Evolutionary conservation across 305 asterid species (phyloP).

Genomic region (Lippia alba): DNA sequence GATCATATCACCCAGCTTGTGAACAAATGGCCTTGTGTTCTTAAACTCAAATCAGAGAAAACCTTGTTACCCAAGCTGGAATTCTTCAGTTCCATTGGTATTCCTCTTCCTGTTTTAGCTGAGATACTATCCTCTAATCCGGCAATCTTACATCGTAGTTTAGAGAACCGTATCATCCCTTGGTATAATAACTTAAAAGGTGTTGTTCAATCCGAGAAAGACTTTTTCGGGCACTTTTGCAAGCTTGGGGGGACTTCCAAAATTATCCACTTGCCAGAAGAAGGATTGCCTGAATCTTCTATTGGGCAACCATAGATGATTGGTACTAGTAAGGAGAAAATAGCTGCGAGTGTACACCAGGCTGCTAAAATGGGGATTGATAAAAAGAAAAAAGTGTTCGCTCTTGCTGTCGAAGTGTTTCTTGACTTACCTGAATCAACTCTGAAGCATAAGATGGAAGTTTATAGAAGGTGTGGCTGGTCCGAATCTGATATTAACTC

Average conservation of each 20-base stretch:
- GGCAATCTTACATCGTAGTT: background rate
- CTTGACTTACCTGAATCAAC: slow-evolving; percentile 18
- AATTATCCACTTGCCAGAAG: slow-evolving; percentile 26
- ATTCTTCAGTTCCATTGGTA: slow-evolving; percentile 38
- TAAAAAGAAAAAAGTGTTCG: background rate
- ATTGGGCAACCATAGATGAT: slow-evolving; percentile 29
- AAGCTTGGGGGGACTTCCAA: slow-evolving; percentile 20
- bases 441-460: too few species aligned
- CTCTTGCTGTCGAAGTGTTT: slow-evolving; percentile 29
- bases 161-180: slow-evolving; percentile 33
- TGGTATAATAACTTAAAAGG: slow-evolving; percentile 24
- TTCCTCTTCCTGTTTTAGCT: slow-evolving; percentile 17
- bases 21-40: background rate
- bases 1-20: too few species aligned
- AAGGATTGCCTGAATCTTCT: background rate
- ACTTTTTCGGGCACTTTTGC: background rate
- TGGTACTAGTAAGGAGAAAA: background rate
- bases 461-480: too few species aligned
- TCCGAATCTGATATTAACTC: slow-evolving; percentile 1
- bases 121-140: slow-evolving; percentile 15
- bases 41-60: slow-evolving; percentile 25
- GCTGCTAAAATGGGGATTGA: slow-evolving; percentile 29
- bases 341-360: background rate
- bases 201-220: slow-evolving; percentile 24
- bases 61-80: slow-evolving; percentile 48